phyloP scores from a whole-genome alignment of 805 yeast genomes.

The Ogataea corticis region DNA sequence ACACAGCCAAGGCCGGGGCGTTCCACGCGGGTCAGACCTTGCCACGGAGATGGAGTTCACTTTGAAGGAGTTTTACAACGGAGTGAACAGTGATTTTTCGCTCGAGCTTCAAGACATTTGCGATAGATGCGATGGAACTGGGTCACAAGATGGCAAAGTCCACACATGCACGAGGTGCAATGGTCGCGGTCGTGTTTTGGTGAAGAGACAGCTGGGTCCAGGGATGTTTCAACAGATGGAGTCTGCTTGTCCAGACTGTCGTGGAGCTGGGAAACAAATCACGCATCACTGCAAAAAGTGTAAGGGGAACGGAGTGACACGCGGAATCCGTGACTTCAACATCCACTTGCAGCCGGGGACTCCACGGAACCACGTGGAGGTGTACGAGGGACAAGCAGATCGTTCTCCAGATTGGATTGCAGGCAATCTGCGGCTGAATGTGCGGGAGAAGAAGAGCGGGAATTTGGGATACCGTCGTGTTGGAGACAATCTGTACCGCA shows the following conservation, averaged over 20 bases:
- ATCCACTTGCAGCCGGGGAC: conserved; percentile 72
- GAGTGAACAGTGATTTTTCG: conserved; percentile 59
- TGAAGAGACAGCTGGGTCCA: conserved; percentile 78
- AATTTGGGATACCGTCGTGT: conserved; percentile 87
- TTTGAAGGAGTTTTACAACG: conserved; percentile 68
- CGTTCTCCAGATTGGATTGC: conserved; percentile 78
- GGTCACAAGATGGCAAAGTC: conserved; percentile 75
- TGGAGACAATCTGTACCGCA: conserved; percentile 71
- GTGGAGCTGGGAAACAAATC: conserved; percentile 72
- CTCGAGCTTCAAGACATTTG: conserved; percentile 76
- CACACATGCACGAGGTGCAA: conserved; percentile 67
- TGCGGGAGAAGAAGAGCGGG: conserved; percentile 52
- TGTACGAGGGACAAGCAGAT: conserved; percentile 76
- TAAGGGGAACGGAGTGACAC: conserved; percentile 64
- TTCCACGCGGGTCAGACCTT: conserved; percentile 58
- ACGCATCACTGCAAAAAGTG: conserved; percentile 67
- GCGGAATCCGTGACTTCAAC: conserved; percentile 55
- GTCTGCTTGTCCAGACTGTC: conserved; percentile 74
- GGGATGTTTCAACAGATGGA: conserved; percentile 88
- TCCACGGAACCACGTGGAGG: conserved; percentile 56
- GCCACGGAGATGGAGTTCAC: conserved; percentile 56
- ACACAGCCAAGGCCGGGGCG: conserved; percentile 35
- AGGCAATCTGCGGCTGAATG: conserved; percentile 72
- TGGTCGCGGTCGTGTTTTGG: conserved; percentile 71
- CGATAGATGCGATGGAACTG: conserved; percentile 77